These are phyloP conservation scores for Alternaria ethzedia DNA, from an alignment of 2,329 filamentous ascomycete species.

Conservation along the genomic window DNA sequence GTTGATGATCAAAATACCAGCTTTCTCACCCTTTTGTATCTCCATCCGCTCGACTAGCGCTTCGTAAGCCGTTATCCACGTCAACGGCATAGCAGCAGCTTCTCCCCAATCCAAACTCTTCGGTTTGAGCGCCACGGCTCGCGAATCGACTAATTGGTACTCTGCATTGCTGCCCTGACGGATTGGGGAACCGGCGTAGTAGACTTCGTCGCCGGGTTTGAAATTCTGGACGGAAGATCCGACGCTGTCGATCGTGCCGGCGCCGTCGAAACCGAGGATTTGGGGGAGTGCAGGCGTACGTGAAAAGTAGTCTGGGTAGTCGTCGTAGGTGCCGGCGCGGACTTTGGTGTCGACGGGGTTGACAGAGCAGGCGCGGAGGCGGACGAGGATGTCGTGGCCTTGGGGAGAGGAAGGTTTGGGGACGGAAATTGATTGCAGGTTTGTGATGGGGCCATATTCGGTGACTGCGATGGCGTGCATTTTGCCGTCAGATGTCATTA, in stretches of 20 bases:
- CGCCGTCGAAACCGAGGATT: conserved; percentile 12
- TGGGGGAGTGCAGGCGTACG: conserved; percentile 4
- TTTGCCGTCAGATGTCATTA: neutral
- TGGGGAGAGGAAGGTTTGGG: neutral
- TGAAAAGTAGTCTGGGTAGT: conserved; percentile 11
- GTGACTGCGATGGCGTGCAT: conserved; percentile 12
- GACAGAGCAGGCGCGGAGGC: conserved; percentile 4
- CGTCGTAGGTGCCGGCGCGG: conserved; percentile 9
- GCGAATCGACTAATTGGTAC: conserved; percentile 6
- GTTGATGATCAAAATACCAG: conserved; percentile 8
- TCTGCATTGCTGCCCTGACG: conserved; percentile 12
- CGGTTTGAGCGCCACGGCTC: conserved; percentile 9
- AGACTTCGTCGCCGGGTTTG: conserved; percentile 4
- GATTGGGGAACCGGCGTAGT: conserved; percentile 9
- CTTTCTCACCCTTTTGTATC: neutral
- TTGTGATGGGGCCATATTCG: conserved; percentile 6
- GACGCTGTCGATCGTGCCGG: conserved; percentile 2
- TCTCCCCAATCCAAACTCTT: conserved; percentile 8
- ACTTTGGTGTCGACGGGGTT: conserved; percentile 12
- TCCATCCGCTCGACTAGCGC: conserved; percentile 6
- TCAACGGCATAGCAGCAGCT: conserved; percentile 11
- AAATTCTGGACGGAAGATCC: neutral
- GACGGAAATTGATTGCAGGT: conserved; percentile 1
- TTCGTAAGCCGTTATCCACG: conserved; percentile 12
- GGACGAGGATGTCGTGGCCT: conserved; percentile 6